Evolutionary conservation across 1,139 yeast genomes (phyloP), one percentile per base, ranked within the genome.

Genomic region (Yamadazyma friedrichii): DNA sequence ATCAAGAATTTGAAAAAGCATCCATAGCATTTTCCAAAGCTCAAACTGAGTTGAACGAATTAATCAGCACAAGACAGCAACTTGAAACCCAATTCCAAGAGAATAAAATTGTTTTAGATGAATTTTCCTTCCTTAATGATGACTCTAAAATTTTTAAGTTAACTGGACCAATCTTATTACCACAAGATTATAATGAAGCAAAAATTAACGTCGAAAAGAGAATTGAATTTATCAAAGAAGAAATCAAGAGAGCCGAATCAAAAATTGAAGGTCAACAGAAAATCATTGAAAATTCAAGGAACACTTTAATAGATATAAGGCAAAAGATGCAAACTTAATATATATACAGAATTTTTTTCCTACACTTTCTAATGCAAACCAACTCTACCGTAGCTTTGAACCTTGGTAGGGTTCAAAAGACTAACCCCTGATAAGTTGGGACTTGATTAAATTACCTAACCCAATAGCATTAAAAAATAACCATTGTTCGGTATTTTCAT

Each of bases 131-230:
- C 39, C 65, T 89, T 48, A 70, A 78, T 49, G 80, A 74, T 36
- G 67, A 64, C 32, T 75, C 94, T 13, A 86, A 85, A 53, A 83
- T 93, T 30, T 93, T 80, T 67, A 93, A 93, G 62, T 74, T 91
- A 50, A 86, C 93, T 15, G 98, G 98, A 1, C 96, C 96, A 9
- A 89, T 91, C 6, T 72, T 93, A 47, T 72, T 93, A 47, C 97
- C 97, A 2, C 96, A 91, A 57, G 96, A 89, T 42, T 78, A 77
- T 49, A 61, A 61, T 11, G 98, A 93, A 61, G 96, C 98, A 28
- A 78, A 80, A 51, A 54, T 77, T 55, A 93, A 91, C 56, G 97
- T 93, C 29, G 77, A 74, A 26, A 93, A 91, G 62, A 83, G 98
- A 61, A 74, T 93, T 38, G 96, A 89, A 60, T 93, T 88, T 54